Conservation (phyloP, 495 filamentous ascomycete genomes). For the Pyrenula massariospora region DNA sequence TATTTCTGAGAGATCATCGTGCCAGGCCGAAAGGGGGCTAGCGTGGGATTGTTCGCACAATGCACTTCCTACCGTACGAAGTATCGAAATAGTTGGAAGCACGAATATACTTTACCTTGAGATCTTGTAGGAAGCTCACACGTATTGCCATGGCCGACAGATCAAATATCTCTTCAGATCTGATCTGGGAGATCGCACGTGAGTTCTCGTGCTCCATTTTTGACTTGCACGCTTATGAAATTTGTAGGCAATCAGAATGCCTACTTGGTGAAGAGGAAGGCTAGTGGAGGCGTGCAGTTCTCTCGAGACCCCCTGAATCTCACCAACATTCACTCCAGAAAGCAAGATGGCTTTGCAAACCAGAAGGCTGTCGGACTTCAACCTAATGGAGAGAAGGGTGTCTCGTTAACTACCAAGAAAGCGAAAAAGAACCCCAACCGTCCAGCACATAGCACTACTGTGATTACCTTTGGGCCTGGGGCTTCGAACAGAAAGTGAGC, state of each 20-base stretch:
- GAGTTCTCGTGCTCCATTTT: constrained; percentile 26
- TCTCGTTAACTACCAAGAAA: constrained; percentile 79
- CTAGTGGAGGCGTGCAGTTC: constrained; percentile 66
- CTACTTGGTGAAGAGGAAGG: constrained; percentile 81
- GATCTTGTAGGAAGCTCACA: neutral
- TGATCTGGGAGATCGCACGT: constrained; percentile 88
- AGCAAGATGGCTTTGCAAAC: constrained; percentile 5
- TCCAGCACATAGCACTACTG: constrained; percentile 53
- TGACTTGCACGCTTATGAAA: neutral
- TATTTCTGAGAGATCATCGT: neutral
- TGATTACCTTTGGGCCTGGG: constrained; percentile 53
- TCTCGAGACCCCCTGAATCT: constrained; percentile 90
- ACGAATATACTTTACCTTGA: too few relatives aligned
- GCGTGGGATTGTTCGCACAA: neutral
- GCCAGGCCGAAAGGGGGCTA: neutral
- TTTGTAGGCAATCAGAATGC: constrained; percentile 61
- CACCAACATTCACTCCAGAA: constrained; percentile 78
- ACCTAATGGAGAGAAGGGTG: constrained; percentile 51
- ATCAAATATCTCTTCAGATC: constrained; percentile 66
- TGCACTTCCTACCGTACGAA: neutral
- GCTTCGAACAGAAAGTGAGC: constrained; percentile 68
- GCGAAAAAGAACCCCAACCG: constrained; percentile 47
- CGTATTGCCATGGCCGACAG: constrained; percentile 27
- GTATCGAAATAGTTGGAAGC: neutral
- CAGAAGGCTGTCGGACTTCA: constrained; percentile 73